Evolutionary conservation across 345 rosid genomes (phyloP), one percentile per base, ranked within the genome.

Genomic region (Litchi chinensis): DNA sequence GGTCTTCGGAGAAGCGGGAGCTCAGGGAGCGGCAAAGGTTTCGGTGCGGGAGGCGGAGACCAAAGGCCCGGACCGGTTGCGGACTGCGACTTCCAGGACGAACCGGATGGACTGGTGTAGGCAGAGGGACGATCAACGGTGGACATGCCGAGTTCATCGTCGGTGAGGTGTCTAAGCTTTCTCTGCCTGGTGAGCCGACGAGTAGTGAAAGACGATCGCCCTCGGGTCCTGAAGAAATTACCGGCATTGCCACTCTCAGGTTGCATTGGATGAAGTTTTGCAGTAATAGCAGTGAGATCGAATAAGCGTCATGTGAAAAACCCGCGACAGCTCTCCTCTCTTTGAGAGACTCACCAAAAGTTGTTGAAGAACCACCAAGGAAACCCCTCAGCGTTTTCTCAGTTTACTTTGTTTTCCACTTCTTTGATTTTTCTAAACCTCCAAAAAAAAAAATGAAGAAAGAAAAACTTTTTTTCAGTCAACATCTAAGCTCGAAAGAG

Each of bases 11-110:
- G 52, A 39, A 60, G 16, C 46, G 50, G 28, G 10, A 60, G 52
- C 16, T 78, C 90, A 13, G 96, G 96, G 0, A 84, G 87, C 37
- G 95, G 95, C 85, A 92, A 71, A 19, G 92, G 95, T 37, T 79
- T 88, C 3, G 95, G 92, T 54, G 83, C 81, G 28, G 88, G 85
- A 3, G 82, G 65, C 18, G 88, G 79, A 50, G 86, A 78, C 81
- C 85, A 76, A 76, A 65, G 79, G 7, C 81, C 83, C 56, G 73
- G 63, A 21, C 82, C 37, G n/a, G 75, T 73, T 3, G 80, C 76
- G 43, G 89, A 83, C 63, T 75, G 79, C 24, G 67, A 44, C 73
- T 32, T 74, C 59, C 24, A 63, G 12, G 81, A 32, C 19, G 85
- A 77, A 82, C 62, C 79, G 37, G 88, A 85, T 9, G 89, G 83